These are phyloP conservation scores for Pleurotus citrinopileatus DNA, from an alignment of 768 basidiomycete species.

Conservation along the genomic window DNA sequence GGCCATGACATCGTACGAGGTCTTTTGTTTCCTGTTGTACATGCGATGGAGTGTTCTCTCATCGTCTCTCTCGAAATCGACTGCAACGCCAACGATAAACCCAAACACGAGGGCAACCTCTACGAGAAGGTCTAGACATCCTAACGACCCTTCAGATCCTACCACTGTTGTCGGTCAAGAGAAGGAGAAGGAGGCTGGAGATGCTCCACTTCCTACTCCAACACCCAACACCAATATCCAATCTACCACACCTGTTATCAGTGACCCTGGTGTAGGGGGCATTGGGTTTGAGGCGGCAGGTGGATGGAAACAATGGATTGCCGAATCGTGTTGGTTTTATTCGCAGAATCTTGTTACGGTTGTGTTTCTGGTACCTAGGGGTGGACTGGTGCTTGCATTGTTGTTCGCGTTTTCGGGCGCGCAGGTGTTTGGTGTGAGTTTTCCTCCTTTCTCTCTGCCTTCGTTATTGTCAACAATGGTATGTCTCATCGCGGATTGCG, in stretches of 20 bases:
- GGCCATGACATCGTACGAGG: conserved; percentile 75
- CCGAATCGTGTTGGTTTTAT: conserved; percentile 83
- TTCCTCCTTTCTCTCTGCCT: no score
- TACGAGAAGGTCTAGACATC: background rate
- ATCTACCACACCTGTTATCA: no score
- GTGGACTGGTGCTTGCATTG: conserved; percentile 69
- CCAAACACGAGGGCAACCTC: background rate
- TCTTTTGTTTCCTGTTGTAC: conserved; percentile 83
- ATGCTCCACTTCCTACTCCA: background rate
- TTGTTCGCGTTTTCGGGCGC: conserved; percentile 57
- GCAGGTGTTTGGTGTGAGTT: background rate
- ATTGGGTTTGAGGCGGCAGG: no score
- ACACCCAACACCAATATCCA: background rate
- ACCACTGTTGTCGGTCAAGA: background rate
- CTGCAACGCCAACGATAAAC: background rate
- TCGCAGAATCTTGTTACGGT: conserved; percentile 86
- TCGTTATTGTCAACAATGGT: no score
- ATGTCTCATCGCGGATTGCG: no score
- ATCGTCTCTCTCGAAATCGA: conserved; percentile 30
- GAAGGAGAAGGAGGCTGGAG: background rate
- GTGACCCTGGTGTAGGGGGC: no score
- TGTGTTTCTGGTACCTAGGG: conserved; percentile 78
- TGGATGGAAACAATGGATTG: conserved; percentile 47
- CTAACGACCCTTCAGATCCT: conserved; percentile 7
- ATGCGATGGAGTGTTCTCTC: conserved; percentile 71